phyloP scores from a whole-genome alignment of 2,329 filamentous ascomycete species.

The Epichloe sylvatica region DNA sequence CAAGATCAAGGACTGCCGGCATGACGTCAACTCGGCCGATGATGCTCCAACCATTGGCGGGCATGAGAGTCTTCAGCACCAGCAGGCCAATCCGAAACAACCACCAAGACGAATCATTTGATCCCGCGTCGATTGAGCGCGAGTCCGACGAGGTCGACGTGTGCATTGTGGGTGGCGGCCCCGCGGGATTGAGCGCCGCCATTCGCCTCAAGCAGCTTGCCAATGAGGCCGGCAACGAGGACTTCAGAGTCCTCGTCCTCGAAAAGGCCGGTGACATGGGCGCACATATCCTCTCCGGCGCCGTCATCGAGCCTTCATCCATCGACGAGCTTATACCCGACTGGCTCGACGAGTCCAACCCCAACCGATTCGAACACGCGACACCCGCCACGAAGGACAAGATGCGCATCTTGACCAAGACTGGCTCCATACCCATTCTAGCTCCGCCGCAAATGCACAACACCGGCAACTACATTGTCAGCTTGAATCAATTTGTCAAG shows the following conservation, averaged over 20 bases:
- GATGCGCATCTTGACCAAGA: slow-evolving; percentile 91
- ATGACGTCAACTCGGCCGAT: slow-evolving; percentile 9
- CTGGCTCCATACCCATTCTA: slow-evolving; percentile 62
- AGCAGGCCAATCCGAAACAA: slow-evolving; percentile 14
- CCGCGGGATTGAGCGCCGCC: slow-evolving; percentile 79
- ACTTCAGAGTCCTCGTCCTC: slow-evolving; percentile 81
- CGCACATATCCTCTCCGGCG: slow-evolving; percentile 88
- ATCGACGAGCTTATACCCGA: slow-evolving; percentile 85
- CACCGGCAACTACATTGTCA: slow-evolving; percentile 94
- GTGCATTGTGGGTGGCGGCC: slow-evolving; percentile 92
- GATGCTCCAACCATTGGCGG: slow-evolving; percentile 9
- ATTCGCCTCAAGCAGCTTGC: slow-evolving; percentile 93
- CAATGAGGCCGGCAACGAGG: slow-evolving; percentile 86
- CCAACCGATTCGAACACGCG: slow-evolving; percentile 71
- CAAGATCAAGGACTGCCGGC: slow-evolving; percentile 8
- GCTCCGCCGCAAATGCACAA: slow-evolving; percentile 96
- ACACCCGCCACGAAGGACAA: slow-evolving; percentile 73
- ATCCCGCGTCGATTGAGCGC: slow-evolving; percentile 58
- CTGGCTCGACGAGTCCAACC: slow-evolving; percentile 83
- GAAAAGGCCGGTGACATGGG: slow-evolving; percentile 94
- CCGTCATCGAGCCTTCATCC: slow-evolving; percentile 80
- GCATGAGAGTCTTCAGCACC: slow-evolving; percentile 24
- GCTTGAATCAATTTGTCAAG: slow-evolving; percentile 84
- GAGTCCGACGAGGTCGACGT: slow-evolving; percentile 93
- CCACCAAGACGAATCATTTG: slow-evolving; percentile 37